A percentile compares a stretch with the other conserved stretches of the same genome.
Conservation (phyloP, 164 flowering plant genomes). For the Sextonia rubra region DNA sequence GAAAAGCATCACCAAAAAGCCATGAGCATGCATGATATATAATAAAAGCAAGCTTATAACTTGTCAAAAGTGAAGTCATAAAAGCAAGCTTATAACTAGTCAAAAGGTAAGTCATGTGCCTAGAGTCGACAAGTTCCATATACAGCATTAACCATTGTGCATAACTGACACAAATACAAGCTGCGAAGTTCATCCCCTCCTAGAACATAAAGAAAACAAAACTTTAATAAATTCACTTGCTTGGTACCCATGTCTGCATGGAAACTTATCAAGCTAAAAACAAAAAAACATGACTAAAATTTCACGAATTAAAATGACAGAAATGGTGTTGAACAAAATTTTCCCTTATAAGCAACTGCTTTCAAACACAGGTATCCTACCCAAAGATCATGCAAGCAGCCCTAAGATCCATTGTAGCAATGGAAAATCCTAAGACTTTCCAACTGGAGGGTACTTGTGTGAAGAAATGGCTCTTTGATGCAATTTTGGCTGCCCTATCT, state of each 20-base stretch:
- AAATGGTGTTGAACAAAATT: not conserved
- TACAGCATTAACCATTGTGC: too few species aligned
- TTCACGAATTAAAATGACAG: not conserved
- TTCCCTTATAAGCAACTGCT: not conserved
- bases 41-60: too few species aligned
- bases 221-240: not conserved
- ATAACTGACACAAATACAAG: not conserved
- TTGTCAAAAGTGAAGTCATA: not conserved
- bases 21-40: too few species aligned
- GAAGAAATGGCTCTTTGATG: too few species aligned
- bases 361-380: not conserved
- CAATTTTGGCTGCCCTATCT: too few species aligned
- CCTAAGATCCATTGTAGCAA: too few species aligned
- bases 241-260: not conserved
- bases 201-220: too few species aligned
- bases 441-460: too few species aligned
- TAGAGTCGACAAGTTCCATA: not conserved
- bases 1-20: too few species aligned
- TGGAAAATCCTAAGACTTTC: too few species aligned
- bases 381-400: too few species aligned
- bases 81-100: not conserved
- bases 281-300: not conserved
- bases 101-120: not conserved
- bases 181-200: not conserved
- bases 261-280: not conserved